phyloP scores from a whole-genome alignment of 2,329 filamentous ascomycete species.

The Penicillium sp. region DNA sequence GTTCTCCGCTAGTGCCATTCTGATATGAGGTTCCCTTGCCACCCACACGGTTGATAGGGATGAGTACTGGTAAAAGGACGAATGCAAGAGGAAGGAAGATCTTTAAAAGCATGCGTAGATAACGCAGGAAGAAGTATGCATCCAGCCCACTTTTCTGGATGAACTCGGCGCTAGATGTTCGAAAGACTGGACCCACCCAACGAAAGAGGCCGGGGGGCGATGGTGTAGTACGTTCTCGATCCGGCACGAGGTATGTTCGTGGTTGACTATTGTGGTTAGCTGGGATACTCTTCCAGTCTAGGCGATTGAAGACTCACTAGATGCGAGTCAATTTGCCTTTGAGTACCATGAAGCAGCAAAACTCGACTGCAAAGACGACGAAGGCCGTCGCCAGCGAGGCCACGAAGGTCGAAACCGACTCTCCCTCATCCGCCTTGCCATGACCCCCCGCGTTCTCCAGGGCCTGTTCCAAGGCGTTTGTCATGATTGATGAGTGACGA shows the following conservation, averaged over 20 bases:
- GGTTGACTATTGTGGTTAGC: conserved; percentile 61
- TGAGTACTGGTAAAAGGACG: conserved; percentile 78
- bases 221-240: conserved; percentile 77
- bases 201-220: conserved; percentile 61
- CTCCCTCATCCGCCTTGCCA: conserved; percentile 37
- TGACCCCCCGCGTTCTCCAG: conserved; percentile 38
- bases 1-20: conserved; percentile 36
- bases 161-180: conserved; percentile 73
- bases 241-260: conserved; percentile 81
- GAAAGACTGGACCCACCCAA: conserved; percentile 63
- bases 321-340: conserved; percentile 79
- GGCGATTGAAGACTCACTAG: conserved; percentile 61
- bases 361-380: conserved; percentile 62
- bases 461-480: conserved; percentile 32
- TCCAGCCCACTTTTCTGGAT: conserved; percentile 96
- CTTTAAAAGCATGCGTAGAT: conserved; percentile 79
- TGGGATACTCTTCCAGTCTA: no score
- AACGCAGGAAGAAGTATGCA: conserved; percentile 95
- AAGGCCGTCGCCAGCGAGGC: conserved; percentile 65
- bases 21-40: conserved; percentile 63
- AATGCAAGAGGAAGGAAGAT: conserved; percentile 84
- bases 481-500: conserved; percentile 17
- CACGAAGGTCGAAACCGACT: conserved; percentile 56
- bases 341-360: conserved; percentile 72
- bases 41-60: conserved; percentile 79